Base-by-base conservation (phyloP, 225 moss, liverwort and hornwort species). In the Polytrichum formosum region DNA sequence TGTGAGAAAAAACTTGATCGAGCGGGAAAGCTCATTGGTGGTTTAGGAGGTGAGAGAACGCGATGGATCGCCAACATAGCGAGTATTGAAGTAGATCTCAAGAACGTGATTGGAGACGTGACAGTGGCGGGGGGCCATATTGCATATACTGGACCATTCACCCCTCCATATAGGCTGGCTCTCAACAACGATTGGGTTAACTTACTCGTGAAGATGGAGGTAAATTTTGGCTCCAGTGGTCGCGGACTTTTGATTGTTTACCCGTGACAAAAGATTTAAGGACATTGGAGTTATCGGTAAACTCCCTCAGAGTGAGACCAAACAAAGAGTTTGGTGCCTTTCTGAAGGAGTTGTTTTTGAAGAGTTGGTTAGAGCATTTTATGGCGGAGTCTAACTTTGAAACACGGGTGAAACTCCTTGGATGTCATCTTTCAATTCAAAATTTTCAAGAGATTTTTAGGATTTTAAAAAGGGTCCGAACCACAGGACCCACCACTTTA, bases 141-240 rank as follows among this genome's bases (percentile, higher is more conserved):
- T 84, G 92, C 93, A 23, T 96, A 91, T 9, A 88, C 86, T 0
- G 95, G 95, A 61, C 95, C 95, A 7, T 96, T 96, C 30, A 96
- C 91, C 20, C 93, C 93, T 61, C 66, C 70, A 28, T 95, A 92
- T 28, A 83, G 93, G 65, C 65, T 71, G 8, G 61, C 58, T 30
- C 91, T 96, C 17, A 96, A 96, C 67, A 9, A 21, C 19, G 82
- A 96, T 70, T 96, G 95, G 95, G 79, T 96, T 25, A 77, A 78
- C 7, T 73, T 88, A 54, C 59, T 91, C 13, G 55, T 79, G 53
- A 75, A 82, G 5, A 74, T 88, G 26, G 54, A 80, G 95, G 95
- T 91, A 85, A 8, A 17, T 4, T 19, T 23, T 1, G 33, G 18
- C 28, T 46, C 18, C 18, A 26, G 9, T 18, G 56, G 5, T 58